Conservation (phyloP, 2,329 filamentous ascomycete genomes). For the Calonectria fujianensis region DNA sequence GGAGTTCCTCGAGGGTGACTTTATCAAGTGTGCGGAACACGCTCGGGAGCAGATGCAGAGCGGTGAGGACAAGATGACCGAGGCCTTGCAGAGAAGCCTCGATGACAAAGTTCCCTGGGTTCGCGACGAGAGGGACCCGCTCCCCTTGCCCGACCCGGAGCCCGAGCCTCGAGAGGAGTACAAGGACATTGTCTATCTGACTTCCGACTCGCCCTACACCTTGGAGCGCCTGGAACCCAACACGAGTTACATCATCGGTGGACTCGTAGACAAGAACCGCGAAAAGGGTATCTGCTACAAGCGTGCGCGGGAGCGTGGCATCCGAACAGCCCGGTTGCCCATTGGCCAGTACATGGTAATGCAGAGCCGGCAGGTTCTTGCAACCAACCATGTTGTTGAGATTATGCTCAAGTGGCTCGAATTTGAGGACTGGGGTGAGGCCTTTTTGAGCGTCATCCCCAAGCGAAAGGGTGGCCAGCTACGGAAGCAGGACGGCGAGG, state of each 20-base stretch:
- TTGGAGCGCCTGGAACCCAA: constrained; percentile 89
- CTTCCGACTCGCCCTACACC: constrained; percentile 91
- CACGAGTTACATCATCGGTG: constrained; percentile 94
- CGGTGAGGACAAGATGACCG: constrained; percentile 75
- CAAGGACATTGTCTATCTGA: constrained; percentile 85
- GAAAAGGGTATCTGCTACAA: constrained; percentile 96
- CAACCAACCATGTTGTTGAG: constrained; percentile 97
- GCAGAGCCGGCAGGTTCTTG: constrained; percentile 88
- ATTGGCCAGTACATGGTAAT: constrained; percentile 98
- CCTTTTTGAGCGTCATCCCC: constrained; percentile 91
- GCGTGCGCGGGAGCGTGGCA: constrained; percentile 82
- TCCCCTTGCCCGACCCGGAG: constrained; percentile 60
- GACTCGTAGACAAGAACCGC: constrained; percentile 95
- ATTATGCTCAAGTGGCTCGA: constrained; percentile 98
- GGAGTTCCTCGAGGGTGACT: constrained; percentile 83
- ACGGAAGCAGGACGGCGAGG: constrained; percentile 64
- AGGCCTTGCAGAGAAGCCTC: constrained; percentile 69
- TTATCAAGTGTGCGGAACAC: constrained; percentile 79
- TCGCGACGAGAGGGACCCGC: constrained; percentile 57
- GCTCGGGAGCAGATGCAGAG: constrained; percentile 80
- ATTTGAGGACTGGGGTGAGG: constrained; percentile 91
- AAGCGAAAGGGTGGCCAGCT: constrained; percentile 89
- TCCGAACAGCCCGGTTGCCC: constrained; percentile 92
- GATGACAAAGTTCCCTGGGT: constrained; percentile 57
- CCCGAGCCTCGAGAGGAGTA: constrained; percentile 58